Evolutionary conservation across 2,329 filamentous ascomycete genomes (phyloP), one percentile per base, ranked within the genome.

Genomic region (Penicillium paneum): DNA sequence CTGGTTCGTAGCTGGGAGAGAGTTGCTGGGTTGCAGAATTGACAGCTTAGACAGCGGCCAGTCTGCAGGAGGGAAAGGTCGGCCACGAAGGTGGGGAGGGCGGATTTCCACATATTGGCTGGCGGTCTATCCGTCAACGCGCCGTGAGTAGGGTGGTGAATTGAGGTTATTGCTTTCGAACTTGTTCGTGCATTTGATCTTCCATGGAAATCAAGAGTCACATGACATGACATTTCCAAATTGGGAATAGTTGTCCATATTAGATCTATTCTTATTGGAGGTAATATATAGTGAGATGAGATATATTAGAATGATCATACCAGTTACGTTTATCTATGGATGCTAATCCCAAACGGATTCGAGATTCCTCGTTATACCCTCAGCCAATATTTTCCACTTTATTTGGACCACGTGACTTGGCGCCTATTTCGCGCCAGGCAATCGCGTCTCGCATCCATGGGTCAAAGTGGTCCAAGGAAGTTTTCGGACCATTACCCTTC

Each of bases 31-130:
- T 58, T 65, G 62, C 66, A 71, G 58, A 69, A 65, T 63, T 71
- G 71, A 55, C 70, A 74, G 52, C 64, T 67, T 34, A 73, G 62
- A 57, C 71, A 74, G 43, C 67, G 70, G 48, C 60, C 54, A 8
- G 61, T 64, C 41, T 60, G 64, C n/a, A 67, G 56, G 32, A 67
- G 56, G 5, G 65, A 55, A 3, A 61, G 49, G 35, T 71, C 69
- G 28, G 64, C 42, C 3, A 65, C 35, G 8, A 59, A 52, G 8
- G 62, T 40, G 24, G 64, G 50, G 8, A 59, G 34, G 15, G 64
- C 54, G 7, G 60, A 58, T 52, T 66, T 72, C 69, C 65, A 71
- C 68, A 73, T 72, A 5, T 48, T 67, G 56, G 34, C 5, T 26
- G 13, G 19, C 8, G 13, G 7, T 28, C 13, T 53, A 31, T 21